These are phyloP conservation scores for Fusarium sp. DNA, from an alignment of 2,329 filamentous ascomycete species.

Conservation along the genomic window DNA sequence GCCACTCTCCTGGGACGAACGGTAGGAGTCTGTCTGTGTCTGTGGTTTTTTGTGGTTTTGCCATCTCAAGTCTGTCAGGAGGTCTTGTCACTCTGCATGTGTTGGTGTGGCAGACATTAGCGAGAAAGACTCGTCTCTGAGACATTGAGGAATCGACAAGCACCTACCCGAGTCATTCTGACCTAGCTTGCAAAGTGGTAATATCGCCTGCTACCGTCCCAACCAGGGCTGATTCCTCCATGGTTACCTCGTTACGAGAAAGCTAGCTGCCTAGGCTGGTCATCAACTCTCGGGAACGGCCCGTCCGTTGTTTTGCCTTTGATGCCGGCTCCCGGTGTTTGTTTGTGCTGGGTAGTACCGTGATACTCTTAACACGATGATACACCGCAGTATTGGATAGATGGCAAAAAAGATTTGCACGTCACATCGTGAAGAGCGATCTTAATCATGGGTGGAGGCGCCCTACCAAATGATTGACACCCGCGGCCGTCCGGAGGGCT, in stretches of 20 bases:
- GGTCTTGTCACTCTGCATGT: background rate
- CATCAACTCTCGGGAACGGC: constrained; percentile 20
- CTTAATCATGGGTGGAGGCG: constrained; percentile 18
- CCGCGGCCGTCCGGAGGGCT: background rate
- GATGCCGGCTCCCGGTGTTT: background rate
- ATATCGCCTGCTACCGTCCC: background rate
- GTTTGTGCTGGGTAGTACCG: constrained; percentile 6
- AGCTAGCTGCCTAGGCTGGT: background rate
- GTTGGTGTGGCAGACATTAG: background rate
- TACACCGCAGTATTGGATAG: background rate
- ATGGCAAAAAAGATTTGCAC: background rate
- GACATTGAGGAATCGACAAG: background rate
- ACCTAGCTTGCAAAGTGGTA: background rate
- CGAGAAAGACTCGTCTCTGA: background rate
- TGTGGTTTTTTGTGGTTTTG: background rate
- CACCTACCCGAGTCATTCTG: constrained; percentile 4
- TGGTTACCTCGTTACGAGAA: background rate
- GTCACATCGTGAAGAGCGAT: constrained; percentile 21
- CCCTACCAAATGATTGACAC: background rate
- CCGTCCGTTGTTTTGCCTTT: constrained; percentile 19
- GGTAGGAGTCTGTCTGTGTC: background rate
- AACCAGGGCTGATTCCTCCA: background rate
- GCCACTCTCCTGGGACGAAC: constrained; percentile 8
- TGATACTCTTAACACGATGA: background rate
- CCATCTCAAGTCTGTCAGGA: background rate